These are phyloP conservation scores for Oidiodendron maius DNA, from an alignment of 495 filamentous ascomycete genomes.

Conservation along the genomic window DNA sequence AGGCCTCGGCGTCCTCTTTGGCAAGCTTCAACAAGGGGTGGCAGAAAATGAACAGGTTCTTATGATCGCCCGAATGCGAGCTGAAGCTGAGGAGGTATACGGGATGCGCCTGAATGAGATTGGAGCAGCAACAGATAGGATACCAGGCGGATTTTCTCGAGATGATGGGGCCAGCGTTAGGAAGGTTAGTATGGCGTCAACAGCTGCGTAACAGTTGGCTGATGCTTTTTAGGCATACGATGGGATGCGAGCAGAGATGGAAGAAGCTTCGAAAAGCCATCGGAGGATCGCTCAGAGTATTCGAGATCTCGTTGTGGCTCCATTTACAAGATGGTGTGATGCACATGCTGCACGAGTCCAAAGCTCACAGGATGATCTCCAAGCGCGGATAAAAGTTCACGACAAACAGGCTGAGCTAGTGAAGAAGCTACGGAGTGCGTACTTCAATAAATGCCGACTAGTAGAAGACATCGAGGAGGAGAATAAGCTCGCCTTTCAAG, in stretches of 20 bases:
- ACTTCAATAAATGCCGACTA: slow-evolving; percentile 97
- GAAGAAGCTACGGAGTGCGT: slow-evolving; percentile 87
- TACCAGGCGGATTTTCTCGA: slow-evolving; percentile 77
- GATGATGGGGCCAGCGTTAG: slow-evolving; percentile 95
- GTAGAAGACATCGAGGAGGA: slow-evolving; percentile 97
- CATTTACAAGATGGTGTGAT: slow-evolving; percentile 93
- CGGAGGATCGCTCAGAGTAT: slow-evolving; percentile 94
- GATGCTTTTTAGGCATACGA: slow-evolving; percentile 71
- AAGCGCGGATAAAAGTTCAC: slow-evolving; percentile 80
- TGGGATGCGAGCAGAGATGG: slow-evolving; percentile 90
- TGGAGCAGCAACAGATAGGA: slow-evolving; percentile 71
- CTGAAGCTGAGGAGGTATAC: slow-evolving; percentile 91
- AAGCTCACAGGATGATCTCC: slow-evolving; percentile 89
- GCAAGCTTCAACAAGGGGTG: slow-evolving; percentile 93
- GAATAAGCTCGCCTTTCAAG: slow-evolving; percentile 95
- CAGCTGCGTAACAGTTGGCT: neutral
- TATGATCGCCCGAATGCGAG: slow-evolving; percentile 86
- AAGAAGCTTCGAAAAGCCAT: slow-evolving; percentile 83
- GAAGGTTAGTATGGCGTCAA: slow-evolving; percentile 51
- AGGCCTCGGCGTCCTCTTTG: slow-evolving; percentile 93
- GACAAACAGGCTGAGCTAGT: slow-evolving; percentile 86
- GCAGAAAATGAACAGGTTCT: slow-evolving; percentile 93
- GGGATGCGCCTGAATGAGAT: slow-evolving; percentile 77
- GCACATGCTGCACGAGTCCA: slow-evolving; percentile 86
- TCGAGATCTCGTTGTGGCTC: slow-evolving; percentile 86